Evolutionary conservation across 2,329 filamentous ascomycete species (phyloP), one percentile per base, ranked within the genome.

Genomic region (Dendryphion nanum): DNA sequence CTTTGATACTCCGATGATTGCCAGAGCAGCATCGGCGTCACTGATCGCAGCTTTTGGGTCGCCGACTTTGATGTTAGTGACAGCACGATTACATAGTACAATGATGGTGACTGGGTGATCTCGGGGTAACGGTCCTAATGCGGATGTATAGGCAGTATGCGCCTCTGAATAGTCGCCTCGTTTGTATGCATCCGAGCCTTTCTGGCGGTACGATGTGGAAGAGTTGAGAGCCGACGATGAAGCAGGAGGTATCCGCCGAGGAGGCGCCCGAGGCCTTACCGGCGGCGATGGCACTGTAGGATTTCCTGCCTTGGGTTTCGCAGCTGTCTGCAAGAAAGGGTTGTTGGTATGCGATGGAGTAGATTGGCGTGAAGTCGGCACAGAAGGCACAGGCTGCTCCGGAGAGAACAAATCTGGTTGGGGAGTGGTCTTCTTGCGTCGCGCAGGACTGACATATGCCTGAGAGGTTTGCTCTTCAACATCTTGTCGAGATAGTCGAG

Each of bases 101-200:
- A 97, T 74, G 42, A 97, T 93, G 14, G 81, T 81, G 17, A 97
- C 74, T 0, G 91, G 91, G 61, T 98, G 93, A 4, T 75, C 77
- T 12, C 79, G 67, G 1, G 93, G 93, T 20, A 98, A 74, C 24
- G 81, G 79, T 1, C 77, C 71, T 3, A 98, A 72, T 1, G 93
- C 89, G 19, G 79, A 78, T 0, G 86, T 82, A 64, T 97, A 98
- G 1, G 85, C 83, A 15, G 81, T 75, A 55, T 96, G 89, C 0
- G 93, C 93, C 7, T 86, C 78, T 14, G 87, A 85, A 64, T 89
- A 98, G 64, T 98, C 93, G 21, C 93, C 93, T 23, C 88, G 82
- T 67, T 96, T 97, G 71, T 95, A 97, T 48, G 94, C 86, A 37
- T 86, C 84, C 7, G 89, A 88, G 14, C 91, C 93, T 47, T 83